Evolutionary conservation across 257 asterid genomes (phyloP).

Genomic region (Agastache rugosa): DNA sequence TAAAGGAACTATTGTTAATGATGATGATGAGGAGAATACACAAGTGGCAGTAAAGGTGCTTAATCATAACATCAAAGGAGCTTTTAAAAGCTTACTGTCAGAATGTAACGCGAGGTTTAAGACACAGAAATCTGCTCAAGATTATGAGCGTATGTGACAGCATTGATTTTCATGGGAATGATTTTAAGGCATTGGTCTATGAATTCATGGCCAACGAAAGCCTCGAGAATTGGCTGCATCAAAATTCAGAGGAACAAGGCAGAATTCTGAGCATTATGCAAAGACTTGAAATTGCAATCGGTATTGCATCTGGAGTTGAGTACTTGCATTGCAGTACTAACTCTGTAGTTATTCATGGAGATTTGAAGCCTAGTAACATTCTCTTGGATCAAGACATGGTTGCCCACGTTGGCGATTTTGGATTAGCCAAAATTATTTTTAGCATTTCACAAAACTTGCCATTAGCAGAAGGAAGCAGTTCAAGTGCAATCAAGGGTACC

Average conservation of each 20-base stretch:
- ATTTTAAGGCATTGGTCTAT: neutral
- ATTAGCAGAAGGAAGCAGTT: slow-evolving; percentile 8
- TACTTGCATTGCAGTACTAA: slow-evolving; percentile 27
- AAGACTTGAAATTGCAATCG: slow-evolving; percentile 28
- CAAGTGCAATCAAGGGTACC: slow-evolving; percentile 11
- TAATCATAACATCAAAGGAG: neutral
- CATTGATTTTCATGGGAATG: neutral
- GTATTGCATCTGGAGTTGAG: slow-evolving; percentile 28
- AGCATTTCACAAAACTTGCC: neutral
- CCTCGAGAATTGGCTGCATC: neutral
- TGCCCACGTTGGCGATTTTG: neutral
- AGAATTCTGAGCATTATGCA: neutral
- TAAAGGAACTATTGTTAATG: neutral
- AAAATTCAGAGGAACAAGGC: neutral
- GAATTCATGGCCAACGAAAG: neutral
- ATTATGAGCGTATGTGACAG: neutral
- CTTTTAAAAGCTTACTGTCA: neutral
- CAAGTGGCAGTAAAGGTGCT: slow-evolving; percentile 23
- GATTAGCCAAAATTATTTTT: too few species aligned
- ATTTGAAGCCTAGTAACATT: neutral
- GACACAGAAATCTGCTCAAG: neutral
- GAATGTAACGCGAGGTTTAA: slow-evolving; percentile 1
- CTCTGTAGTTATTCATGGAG: slow-evolving; percentile 34
- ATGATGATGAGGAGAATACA: neutral
- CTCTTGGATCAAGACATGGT: slow-evolving; percentile 9